Base-by-base conservation (phyloP, 1,284 basidiomycete genomes). In the Cystodermella granulosa region DNA sequence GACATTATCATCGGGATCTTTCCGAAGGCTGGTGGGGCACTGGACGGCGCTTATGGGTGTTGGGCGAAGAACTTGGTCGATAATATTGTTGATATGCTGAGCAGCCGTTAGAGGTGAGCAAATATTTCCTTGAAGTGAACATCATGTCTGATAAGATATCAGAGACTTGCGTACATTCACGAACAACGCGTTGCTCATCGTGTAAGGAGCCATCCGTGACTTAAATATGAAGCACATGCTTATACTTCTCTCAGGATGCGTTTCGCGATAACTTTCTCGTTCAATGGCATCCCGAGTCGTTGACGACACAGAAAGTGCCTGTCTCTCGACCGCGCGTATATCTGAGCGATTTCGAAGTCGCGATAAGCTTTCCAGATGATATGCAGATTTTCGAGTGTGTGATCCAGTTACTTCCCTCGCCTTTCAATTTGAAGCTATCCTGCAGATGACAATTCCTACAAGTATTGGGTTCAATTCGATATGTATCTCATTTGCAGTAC, bases 1-100 rank as follows among this genome's bases (percentile, higher is more conserved):
- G 58, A 64, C 44, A 56, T 65, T 24, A 53, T 53, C 14, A 61
- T 63, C 35, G 58, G 56, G 4, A 36, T 66, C 18, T 66, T 66
- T 45, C 64, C 64, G 1, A 54, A 43, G 17, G 55, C 57, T 2
- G 59, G 55, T 13, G 43, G 11, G 3, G 28, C 36, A 3, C 28
- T 62, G 36, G 2, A 14, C 0, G 26, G 47, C 2, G 39, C 49
- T 2, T 59, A 53, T 43, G 45, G 38, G 7, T 23, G 0, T 4
- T 62, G 56, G 58, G 39, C 59, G 4, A 48, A 53, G 39, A 59
- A 61, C 34, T 62, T 61, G 4, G 60, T 58, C 1, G 64, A 57
- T 2, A 63, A 66, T 42, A 43, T 64, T 21, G 17, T 65, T 6
- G 57, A 64, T 26, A 61, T 64, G 55, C 39, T 65, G n/a, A n/a